Conservation (phyloP, 139 green algal genomes). For the Chlorella sp. region DNA sequence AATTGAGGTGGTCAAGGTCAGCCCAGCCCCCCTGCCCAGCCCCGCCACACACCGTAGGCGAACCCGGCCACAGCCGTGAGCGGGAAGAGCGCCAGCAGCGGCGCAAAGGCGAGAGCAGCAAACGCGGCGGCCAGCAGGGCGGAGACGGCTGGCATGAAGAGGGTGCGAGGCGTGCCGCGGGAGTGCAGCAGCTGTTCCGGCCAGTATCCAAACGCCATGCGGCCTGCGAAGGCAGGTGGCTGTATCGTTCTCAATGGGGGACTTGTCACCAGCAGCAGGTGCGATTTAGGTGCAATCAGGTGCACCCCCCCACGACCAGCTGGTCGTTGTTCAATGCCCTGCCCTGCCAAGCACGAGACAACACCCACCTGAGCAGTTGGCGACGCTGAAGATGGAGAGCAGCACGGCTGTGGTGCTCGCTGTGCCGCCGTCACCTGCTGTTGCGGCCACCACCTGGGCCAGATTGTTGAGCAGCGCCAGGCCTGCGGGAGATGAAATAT, state of each 20-base stretch:
- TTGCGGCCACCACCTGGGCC: conserved; percentile 59
- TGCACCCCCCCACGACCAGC: no score
- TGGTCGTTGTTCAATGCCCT: no score
- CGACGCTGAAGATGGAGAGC: conserved; percentile 81
- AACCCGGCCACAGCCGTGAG: conserved; percentile 65
- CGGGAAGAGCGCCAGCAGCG: conserved; percentile 44
- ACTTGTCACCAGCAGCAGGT: no score
- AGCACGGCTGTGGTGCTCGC: conserved; percentile 61
- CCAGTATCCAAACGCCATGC: background rate
- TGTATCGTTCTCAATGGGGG: no score
- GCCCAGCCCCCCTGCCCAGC: background rate
- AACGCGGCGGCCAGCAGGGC: conserved; percentile 13
- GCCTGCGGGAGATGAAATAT: conserved; percentile 46
- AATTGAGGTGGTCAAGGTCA: no score
- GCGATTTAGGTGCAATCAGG: no score
- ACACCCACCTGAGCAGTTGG: conserved; percentile 60
- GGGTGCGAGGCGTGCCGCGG: conserved; percentile 33
- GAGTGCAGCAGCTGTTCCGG: background rate
- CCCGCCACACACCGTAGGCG: conserved; percentile 51
- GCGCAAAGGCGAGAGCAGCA: conserved; percentile 12
- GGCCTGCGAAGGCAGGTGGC: background rate
- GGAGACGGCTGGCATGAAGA: conserved; percentile 52
- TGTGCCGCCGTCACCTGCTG: conserved; percentile 34
- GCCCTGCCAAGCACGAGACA: background rate
- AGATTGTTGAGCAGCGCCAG: conserved; percentile 87